Evolutionary conservation across 2,329 filamentous ascomycete genomes (phyloP), one percentile per base, ranked within the genome.

Genomic region (Alternaria angustiovoidea): DNA sequence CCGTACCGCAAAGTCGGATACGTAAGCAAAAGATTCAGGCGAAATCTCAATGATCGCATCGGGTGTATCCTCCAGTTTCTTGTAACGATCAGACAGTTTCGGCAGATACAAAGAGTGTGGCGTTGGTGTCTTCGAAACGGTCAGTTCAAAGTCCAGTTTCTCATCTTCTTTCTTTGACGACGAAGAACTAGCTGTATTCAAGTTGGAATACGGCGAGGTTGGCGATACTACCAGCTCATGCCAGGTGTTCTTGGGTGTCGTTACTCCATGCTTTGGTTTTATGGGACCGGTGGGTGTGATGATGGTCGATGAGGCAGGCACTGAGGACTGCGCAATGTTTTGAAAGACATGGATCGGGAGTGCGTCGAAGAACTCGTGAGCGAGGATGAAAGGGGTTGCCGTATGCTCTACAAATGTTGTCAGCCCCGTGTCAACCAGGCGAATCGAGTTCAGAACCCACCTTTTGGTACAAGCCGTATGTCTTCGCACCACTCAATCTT

Each of bases 341-440:
- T 98, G 91, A 77, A 99, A 99, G 62, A 92, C 89, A 78, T 99
- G 94, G 69, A 99, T 97, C 34, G 95, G 95, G 0, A 99, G 88
- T 2, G 95, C 95, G 70, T 99, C 95, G 81, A 99, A 99, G 84
- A 99, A 98, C 77, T 99, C 95, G 77, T 99, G 95, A 5, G 95
- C 95, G 49, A 98, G 87, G 62, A 99, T 96, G 78, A 98, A 96
- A 1, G 95, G 94, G 22, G 89, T 91, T 74, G 91, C 91, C 61
- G 86, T 84, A 22, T 88, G 80, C 62, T 87, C 88, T 89, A 67
- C 51, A 26, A 12, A n/a, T 18, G 8, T 18, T 55, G 51, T 78
- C 39, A 75, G 69, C n/a, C 42, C 26, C 14, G 7, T 24, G 24
- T 26, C 8, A 28, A 49, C 11, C 26, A 12, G 34, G 22, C 3